Base-by-base conservation (phyloP, 2,329 filamentous ascomycete genomes). In the Fonsecaea monophora region DNA sequence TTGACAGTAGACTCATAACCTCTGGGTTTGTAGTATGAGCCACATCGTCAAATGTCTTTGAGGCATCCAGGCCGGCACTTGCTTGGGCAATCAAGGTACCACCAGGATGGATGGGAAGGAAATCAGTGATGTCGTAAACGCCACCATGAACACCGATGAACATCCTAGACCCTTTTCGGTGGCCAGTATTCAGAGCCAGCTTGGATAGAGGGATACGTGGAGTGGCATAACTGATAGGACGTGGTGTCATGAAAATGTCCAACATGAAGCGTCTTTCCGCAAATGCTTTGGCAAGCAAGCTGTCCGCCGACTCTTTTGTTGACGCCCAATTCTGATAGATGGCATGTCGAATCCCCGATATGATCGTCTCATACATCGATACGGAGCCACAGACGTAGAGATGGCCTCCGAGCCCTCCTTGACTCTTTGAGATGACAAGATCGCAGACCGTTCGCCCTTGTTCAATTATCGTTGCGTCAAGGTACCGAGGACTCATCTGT, bases 191-290 rank as follows among this genome's bases (percentile, higher is more conserved):
- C 1, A 78, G 72, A 7, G 84, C 82, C 5, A 86, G 77, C 66
- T 82, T 78, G 0, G 84, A 84, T 2, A 84, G 74, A 0, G 83
- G 79, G 18, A 86, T 85, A 0, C 81, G 83, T 0, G 83, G 82
- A 0, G 81, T 76, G 53, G 85, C 82, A 73, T 81, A 84, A 0
- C 83, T 81, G 1, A 86, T 78, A 0, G 84, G 80, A 64, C 82
- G 83, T 1, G 84, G 84, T 0, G 83, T 82, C 84, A 86, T 86
- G 73, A 86, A 86, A 48, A 86, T 83, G 65, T 86, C 84, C 0
- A 86, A 74, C 84, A 86, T 86, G 71, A 86, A 84, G 5, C 84
- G 79, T 0, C 84, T 78, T 73, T 86, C 84, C 0, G 84, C 84
- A 64, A 86, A 86, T 0, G 84, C 84, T 30, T 81, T 82, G 69